Evolutionary conservation across 2,329 filamentous ascomycete genomes (phyloP), one percentile per base, ranked within the genome.

Genomic region (Alternaria arbusti): DNA sequence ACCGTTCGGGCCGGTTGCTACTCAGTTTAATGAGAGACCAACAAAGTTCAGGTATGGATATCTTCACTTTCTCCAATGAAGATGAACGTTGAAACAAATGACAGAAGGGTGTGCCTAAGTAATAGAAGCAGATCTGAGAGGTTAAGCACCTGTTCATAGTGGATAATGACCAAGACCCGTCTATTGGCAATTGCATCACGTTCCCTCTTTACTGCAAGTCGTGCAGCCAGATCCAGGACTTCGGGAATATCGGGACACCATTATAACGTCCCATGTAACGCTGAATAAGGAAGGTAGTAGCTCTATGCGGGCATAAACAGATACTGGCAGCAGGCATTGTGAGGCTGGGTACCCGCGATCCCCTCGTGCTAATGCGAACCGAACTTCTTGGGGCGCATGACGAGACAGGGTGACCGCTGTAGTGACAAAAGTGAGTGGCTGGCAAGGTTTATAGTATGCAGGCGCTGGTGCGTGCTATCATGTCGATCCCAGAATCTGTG

Each of bases 331-430:
- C 49, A 28, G 30, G 36, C 36, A 25, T 23, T 22, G 36, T 36
- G 49, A 52, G 20, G 49, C 49, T 52, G 49, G 49, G 49, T 23
- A 52, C 28, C 20, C 30, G 30, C 49, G 20, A 40, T 52, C 20
- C 49, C 49, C 30, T 52, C 49, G 20, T 51, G 30, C 30, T 52
- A 52, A 32, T 25, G 49, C 20, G 17, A 40, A 36, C 49, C 30
- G 20, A 52, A 23, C 52, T 54, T 17, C 22, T 54, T 28, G 52
- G 30, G 54, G 57, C 63, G 56, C 63, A 58, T 67, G 65, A 65
- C 45, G 26, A 44, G 40, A 45, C 46, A 50, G 22, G 59, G 47
- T 55, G 25, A 50, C 20, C 30, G 49, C 22, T 25, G 49, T 22
- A 43, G 54, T 60, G 46, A 52, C 50, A 23, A 17, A 25, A 30